Evolutionary conservation across 1,284 basidiomycete species (phyloP).

Genomic region (Boletus hoseneyae): DNA sequence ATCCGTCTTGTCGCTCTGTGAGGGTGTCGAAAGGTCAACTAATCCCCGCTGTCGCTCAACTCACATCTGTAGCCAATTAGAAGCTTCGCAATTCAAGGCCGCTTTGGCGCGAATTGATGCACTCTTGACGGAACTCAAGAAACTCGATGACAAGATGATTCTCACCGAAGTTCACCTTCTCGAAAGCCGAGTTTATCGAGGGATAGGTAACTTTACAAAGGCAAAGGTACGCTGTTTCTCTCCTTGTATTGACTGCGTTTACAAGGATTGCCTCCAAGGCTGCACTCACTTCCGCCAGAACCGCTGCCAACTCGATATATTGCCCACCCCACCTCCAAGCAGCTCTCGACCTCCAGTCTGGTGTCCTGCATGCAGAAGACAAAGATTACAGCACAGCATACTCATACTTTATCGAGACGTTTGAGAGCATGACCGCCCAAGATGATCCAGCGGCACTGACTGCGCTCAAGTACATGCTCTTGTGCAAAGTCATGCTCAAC

Average conservation of each 20-base stretch:
- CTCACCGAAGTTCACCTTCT: constrained; percentile 95
- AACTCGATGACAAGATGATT: constrained; percentile 97
- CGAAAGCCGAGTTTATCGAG: constrained; percentile 89
- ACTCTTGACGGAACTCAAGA: constrained; percentile 87
- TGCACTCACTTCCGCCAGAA: constrained; percentile 87
- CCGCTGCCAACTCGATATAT: constrained; percentile 96
- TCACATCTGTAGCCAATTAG: constrained; percentile 58
- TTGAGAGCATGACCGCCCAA: constrained; percentile 73
- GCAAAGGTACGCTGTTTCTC: constrained; percentile 64
- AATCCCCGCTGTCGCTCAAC: constrained; percentile 1
- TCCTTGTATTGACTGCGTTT: not conserved
- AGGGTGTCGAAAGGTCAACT: constrained; percentile 12
- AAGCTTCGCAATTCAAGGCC: constrained; percentile 72
- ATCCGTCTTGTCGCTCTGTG: constrained; percentile 84
- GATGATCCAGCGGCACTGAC: constrained; percentile 78
- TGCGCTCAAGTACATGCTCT: constrained; percentile 95
- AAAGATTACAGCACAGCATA: constrained; percentile 98
- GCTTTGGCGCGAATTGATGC: constrained; percentile 83
- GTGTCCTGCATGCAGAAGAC: constrained; percentile 93
- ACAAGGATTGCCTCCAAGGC: constrained; percentile 51
- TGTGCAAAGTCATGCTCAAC: constrained; percentile 98
- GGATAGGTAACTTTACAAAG: constrained; percentile 89
- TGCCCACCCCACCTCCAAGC: constrained; percentile 94
- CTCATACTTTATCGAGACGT: constrained; percentile 97
- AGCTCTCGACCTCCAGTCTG: constrained; percentile 88